These are phyloP conservation scores for Alternaria atra DNA, from an alignment of 2,329 filamentous ascomycete genomes.

Conservation along the genomic window DNA sequence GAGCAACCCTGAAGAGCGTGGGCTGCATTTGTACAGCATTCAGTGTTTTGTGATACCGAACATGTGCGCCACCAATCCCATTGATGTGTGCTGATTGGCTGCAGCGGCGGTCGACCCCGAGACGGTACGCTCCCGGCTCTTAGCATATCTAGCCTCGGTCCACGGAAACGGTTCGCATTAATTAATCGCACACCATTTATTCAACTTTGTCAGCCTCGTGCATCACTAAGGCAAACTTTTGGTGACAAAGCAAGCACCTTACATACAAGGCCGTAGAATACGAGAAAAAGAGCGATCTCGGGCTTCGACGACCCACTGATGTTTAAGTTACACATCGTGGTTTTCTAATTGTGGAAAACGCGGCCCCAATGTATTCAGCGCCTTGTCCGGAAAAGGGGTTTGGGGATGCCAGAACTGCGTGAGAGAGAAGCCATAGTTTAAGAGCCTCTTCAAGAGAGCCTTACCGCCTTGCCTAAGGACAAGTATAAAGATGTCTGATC, in stretches of 20 bases:
- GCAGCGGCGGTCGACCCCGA: neutral
- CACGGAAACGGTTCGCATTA: neutral
- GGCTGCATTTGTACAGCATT: neutral
- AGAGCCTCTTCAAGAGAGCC: neutral
- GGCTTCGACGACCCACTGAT: neutral
- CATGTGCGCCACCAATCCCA: neutral
- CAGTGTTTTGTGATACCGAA: neutral
- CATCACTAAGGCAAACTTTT: neutral
- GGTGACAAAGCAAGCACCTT: neutral
- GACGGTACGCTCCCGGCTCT: neutral
- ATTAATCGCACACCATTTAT: neutral
- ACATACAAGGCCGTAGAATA: neutral
- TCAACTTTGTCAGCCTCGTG: conserved; percentile 4
- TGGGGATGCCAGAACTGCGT: neutral
- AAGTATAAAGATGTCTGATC: neutral
- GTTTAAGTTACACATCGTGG: neutral
- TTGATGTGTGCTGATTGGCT: neutral
- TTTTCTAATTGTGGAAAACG: neutral
- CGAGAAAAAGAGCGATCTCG: neutral
- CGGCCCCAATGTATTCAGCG: neutral
- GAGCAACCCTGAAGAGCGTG: neutral
- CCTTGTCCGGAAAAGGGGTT: neutral
- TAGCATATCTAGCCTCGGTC: neutral
- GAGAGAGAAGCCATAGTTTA: neutral
- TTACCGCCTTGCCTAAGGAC: neutral